Base-by-base conservation (phyloP, 305 asterid genomes). In the Fraxinus dipetala region DNA sequence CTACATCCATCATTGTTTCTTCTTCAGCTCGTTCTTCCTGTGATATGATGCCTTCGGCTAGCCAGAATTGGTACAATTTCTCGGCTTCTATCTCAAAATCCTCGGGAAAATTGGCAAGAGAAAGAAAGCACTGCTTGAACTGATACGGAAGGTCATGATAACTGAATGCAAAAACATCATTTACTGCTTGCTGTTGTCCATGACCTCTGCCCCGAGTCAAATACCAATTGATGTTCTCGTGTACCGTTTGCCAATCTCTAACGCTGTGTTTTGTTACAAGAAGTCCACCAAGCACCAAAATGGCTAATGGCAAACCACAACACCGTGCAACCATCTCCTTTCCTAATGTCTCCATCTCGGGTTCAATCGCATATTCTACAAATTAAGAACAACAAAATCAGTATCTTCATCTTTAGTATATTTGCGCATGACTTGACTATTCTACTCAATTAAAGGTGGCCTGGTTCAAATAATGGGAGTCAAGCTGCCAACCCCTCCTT, bases 1-100 rank as follows among this genome's bases (percentile, higher is more conserved):
- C 87, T 4, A 86, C 84, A 48, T 86, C 89, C 87, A 84, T 84
- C 89, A 86, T 86, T 9, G 89, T 86, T 76, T 84, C 89, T 40
- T 78, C 87, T 72, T 82, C 84, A 45, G 82, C 83, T 26, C 67
- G 54, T 13, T 85, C 88, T 6, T 79, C 80, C 18, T 28, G 76
- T 1, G 87, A 63, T 77, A 86, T 86, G 9, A 86, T 40, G 31
- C 86, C 87, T 84, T 86, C 89, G 6, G 84, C 89, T 77, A 86
- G 59, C 89, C 89, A 86, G 24, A 84, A 75, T 3, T 86, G 89
- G 81, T 86, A 86, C 2, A 86, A 78, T 59, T 79, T 84, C 83
- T 86, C 87, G 45, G 87, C 87, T 82, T 84, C 87, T 45, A 84
- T 80, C 82, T 84, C 86, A 11, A 81, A 83, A 81, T 86, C 87